Percentiles rank a stretch among this genome's conserved stretches.
phyloP scores from a whole-genome alignment of 1,284 basidiomycete genomes.

The Ganoderma boninense region DNA sequence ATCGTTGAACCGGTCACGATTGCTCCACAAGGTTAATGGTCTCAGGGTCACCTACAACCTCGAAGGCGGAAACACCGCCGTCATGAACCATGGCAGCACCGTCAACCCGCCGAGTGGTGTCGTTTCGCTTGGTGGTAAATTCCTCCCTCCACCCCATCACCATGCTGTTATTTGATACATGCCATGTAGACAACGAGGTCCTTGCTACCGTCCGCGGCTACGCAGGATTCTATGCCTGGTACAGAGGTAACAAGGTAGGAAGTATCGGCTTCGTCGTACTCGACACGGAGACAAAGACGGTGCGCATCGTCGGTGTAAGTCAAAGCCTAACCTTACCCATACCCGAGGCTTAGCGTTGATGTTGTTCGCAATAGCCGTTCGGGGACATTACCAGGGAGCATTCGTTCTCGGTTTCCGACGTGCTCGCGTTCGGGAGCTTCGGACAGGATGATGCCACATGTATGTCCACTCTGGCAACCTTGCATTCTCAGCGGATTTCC shows the following conservation, averaged over 20 bases:
- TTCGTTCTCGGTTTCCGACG: slow-evolving; percentile 26
- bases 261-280: slow-evolving; percentile 29
- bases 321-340: background rate
- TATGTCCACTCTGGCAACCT: background rate
- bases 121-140: slow-evolving; percentile 1
- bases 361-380: slow-evolving; percentile 20
- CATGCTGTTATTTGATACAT: background rate
- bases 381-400: slow-evolving; percentile 25
- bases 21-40: slow-evolving; percentile 24
- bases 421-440: slow-evolving; percentile 27
- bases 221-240: slow-evolving; percentile 23
- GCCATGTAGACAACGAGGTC: slow-evolving; percentile 21
- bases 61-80: background rate
- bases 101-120: background rate
- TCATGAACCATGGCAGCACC: slow-evolving; percentile 24
- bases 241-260: slow-evolving; percentile 27
- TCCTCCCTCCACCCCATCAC: background rate
- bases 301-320: slow-evolving; percentile 25
- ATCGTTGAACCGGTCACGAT: background rate
- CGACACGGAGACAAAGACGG: slow-evolving; percentile 14
- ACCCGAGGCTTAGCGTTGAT: background rate
- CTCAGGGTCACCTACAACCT: slow-evolving; percentile 24
- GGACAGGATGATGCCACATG: slow-evolving; percentile 5
- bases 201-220: slow-evolving; percentile 25
- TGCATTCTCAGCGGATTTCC: background rate